These are phyloP conservation scores for Kockiozyma suomiensis DNA, from an alignment of 805 yeast genomes.

Conservation along the genomic window DNA sequence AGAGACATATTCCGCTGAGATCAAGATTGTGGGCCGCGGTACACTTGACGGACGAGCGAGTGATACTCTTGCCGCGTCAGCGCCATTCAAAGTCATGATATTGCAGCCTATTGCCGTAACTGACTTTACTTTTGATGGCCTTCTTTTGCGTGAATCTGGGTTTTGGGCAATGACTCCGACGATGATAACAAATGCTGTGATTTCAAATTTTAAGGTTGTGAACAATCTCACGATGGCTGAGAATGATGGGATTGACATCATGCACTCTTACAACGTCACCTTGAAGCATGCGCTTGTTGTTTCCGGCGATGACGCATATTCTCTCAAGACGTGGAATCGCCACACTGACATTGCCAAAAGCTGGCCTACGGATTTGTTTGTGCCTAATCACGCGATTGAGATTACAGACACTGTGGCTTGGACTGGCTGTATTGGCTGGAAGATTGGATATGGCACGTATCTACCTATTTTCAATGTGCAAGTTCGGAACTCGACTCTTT, in stretches of 20 bases:
- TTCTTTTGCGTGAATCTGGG: slow-evolving; percentile 20
- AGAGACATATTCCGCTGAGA: slow-evolving; percentile 4
- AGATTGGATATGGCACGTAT: slow-evolving; percentile 25
- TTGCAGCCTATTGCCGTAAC: slow-evolving; percentile 17
- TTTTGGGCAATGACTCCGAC: slow-evolving; percentile 23
- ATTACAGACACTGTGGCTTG: slow-evolving; percentile 26
- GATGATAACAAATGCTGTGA: slow-evolving; percentile 1
- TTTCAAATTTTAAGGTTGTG: slow-evolving; percentile 19
- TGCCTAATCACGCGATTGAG: slow-evolving; percentile 7
- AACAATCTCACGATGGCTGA: slow-evolving; percentile 15
- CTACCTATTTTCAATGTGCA: neutral
- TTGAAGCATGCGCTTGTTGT: slow-evolving; percentile 17
- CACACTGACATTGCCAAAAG: slow-evolving; percentile 3
- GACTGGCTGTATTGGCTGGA: slow-evolving; percentile 26
- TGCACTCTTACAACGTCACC: slow-evolving; percentile 17
- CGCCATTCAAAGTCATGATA: neutral
- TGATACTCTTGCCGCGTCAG: slow-evolving; percentile 3
- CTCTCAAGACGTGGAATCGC: slow-evolving; percentile 24
- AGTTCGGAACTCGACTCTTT: slow-evolving; percentile 13
- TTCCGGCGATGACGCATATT: slow-evolving; percentile 26
- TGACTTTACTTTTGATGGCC: slow-evolving; percentile 18
- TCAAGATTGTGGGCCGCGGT: slow-evolving; percentile 19
- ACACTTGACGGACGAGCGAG: slow-evolving; percentile 21
- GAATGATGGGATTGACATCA: slow-evolving; percentile 28
- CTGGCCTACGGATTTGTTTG: slow-evolving; percentile 13